phyloP scores from a whole-genome alignment of 163 green algal species.

The Scenedesmus sp. region DNA sequence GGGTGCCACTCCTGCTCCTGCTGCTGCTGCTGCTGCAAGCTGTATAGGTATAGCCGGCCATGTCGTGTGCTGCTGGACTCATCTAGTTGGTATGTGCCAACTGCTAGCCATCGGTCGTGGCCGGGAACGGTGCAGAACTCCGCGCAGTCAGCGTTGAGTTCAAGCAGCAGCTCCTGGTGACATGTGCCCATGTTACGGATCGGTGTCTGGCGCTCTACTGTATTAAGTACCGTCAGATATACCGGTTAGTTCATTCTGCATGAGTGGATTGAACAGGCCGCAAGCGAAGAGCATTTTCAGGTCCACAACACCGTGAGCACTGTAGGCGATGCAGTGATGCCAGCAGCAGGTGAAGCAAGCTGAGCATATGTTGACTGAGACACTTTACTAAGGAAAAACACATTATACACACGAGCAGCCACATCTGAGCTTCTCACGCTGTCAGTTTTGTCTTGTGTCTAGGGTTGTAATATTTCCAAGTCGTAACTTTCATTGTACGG shows the following conservation, averaged over 20 bases:
- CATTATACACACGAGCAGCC: background rate
- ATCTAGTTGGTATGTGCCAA: slow-evolving; percentile 86
- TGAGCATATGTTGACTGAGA: background rate
- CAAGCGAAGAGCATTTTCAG: background rate
- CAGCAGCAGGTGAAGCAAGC: background rate
- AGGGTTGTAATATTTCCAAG: background rate
- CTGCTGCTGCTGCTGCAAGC: slow-evolving; percentile 24
- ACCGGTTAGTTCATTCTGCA: too few relatives aligned
- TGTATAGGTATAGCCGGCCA: slow-evolving; percentile 69
- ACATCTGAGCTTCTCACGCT: background rate
- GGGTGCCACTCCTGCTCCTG: background rate
- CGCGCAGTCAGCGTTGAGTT: slow-evolving; percentile 79
- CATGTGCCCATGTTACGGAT: background rate
- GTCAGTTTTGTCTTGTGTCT: background rate
- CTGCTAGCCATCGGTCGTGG: slow-evolving; percentile 63
- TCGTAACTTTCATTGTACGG: too few relatives aligned
- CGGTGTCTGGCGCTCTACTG: background rate
- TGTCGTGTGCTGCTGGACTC: slow-evolving; percentile 63
- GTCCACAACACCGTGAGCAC: background rate
- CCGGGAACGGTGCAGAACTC: slow-evolving; percentile 76
- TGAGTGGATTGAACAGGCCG: too few relatives aligned
- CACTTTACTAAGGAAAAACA: background rate
- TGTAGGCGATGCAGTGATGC: background rate
- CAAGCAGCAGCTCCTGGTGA: slow-evolving; percentile 60
- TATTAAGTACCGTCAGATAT: too few relatives aligned